phyloP scores from a whole-genome alignment of 345 rosid genomes.

The Acer saccharum region DNA sequence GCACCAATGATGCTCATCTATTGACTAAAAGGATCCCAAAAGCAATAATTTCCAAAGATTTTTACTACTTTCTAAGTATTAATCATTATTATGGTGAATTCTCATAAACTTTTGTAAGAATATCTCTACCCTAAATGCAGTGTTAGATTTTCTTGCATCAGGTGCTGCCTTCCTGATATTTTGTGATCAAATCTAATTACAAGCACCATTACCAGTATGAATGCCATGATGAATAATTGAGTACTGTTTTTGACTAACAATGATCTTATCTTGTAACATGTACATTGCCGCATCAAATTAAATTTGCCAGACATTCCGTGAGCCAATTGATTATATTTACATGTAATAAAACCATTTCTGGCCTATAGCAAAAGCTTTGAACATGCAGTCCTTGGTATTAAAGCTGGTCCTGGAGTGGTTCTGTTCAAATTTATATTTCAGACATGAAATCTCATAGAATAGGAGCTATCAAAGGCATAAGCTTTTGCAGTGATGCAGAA shows the following conservation, averaged over 20 bases:
- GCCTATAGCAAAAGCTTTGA: constrained; percentile 6
- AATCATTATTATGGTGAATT: neutral
- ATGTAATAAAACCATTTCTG: neutral
- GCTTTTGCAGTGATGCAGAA: constrained; percentile 31
- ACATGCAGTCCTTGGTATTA: constrained; percentile 9
- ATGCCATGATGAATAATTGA: neutral
- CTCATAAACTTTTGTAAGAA: neutral
- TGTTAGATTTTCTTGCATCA: neutral
- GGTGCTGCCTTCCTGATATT: neutral
- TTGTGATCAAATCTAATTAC: neutral
- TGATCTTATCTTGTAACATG: neutral
- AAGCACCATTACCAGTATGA: neutral
- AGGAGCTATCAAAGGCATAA: constrained; percentile 26
- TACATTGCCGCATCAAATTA: constrained; percentile 1
- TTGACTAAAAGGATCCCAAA: neutral
- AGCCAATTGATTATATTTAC: neutral
- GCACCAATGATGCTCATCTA: constrained; percentile 4
- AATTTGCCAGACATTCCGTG: neutral
- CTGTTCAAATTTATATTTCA: constrained; percentile 6
- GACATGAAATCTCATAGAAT: constrained; percentile 8
- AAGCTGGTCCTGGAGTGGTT: constrained; percentile 16
- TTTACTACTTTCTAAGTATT: neutral
- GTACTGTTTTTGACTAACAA: constrained; percentile 4
- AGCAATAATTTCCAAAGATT: neutral
- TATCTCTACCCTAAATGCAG: neutral